Conservation (phyloP, 768 basidiomycete species). For the Lentinula boryana region DNA sequence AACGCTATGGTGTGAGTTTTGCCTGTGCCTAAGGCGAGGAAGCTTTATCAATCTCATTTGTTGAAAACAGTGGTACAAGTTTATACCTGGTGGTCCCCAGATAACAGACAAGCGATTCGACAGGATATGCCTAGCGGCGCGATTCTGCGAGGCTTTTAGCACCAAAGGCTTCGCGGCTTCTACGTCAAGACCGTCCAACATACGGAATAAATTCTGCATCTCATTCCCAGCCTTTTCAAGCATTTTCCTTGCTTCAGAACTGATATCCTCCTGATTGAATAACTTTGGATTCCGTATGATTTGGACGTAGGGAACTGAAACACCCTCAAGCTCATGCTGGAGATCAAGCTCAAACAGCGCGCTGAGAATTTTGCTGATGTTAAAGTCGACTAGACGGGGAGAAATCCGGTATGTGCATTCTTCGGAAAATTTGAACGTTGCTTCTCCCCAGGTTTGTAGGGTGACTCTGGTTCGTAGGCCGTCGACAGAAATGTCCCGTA, state of each 20-base stretch:
- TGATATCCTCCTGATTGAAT: conserved; percentile 23
- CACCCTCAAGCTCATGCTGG: conserved; percentile 17
- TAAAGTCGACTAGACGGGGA: conserved; percentile 47
- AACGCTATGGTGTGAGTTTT: conserved; percentile 48
- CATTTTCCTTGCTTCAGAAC: conserved; percentile 15
- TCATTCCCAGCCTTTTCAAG: conserved; percentile 27
- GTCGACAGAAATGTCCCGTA: conserved; percentile 31
- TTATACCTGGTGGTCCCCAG: conserved; percentile 45
- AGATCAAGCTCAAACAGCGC: conserved; percentile 42
- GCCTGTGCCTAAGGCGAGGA: conserved; percentile 33
- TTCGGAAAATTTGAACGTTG: conserved; percentile 19
- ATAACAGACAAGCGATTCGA: conserved; percentile 38
- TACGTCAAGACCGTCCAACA: conserved; percentile 25
- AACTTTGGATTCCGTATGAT: conserved; percentile 36
- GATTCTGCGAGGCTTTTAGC: conserved; percentile 41
- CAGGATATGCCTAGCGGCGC: conserved; percentile 36
- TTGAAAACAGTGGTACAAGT: background rate
- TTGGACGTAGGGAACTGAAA: conserved; percentile 31
- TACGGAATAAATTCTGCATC: conserved; percentile 36
- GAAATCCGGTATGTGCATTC: conserved; percentile 38
- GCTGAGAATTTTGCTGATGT: conserved; percentile 38
- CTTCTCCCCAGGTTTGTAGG: conserved; percentile 32
- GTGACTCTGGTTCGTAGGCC: conserved; percentile 26
- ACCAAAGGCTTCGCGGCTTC: conserved; percentile 31
- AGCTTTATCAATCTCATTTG: background rate